phyloP scores from a whole-genome alignment of 2,329 filamentous ascomycete genomes.

The Colletotrichum sp. region DNA sequence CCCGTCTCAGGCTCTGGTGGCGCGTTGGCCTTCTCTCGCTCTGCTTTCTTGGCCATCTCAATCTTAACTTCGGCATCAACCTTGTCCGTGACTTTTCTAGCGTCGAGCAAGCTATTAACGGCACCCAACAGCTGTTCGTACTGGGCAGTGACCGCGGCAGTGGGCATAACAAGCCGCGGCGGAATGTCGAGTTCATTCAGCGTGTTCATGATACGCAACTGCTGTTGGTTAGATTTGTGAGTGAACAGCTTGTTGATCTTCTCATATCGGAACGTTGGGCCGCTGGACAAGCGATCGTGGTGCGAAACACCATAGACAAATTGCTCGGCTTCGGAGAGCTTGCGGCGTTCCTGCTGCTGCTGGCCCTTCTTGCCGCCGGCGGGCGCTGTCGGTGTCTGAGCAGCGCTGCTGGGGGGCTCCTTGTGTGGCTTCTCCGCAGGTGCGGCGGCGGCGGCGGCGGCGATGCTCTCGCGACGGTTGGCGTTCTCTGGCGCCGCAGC shows the following conservation, averaged over 20 bases:
- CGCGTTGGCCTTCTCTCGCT: slow-evolving; percentile 47
- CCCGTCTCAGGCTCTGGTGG: slow-evolving; percentile 1
- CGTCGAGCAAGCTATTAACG: slow-evolving; percentile 73
- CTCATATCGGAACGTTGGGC: slow-evolving; percentile 89
- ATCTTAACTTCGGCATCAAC: slow-evolving; percentile 73
- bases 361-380: slow-evolving; percentile 57
- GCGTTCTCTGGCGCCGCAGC: slow-evolving; percentile 33
- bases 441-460: slow-evolving; percentile 40
- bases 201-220: slow-evolving; percentile 74
- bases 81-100: slow-evolving; percentile 77
- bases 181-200: slow-evolving; percentile 76
- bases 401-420: slow-evolving; percentile 49
- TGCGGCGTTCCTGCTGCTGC: slow-evolving; percentile 62
- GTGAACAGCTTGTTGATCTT: slow-evolving; percentile 79
- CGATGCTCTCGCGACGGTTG: slow-evolving; percentile 59
- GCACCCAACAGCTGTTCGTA: slow-evolving; percentile 75
- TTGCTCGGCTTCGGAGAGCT: slow-evolving; percentile 78
- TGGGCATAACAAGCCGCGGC: slow-evolving; percentile 74
- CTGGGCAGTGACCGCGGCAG: slow-evolving; percentile 70
- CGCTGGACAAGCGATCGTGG: slow-evolving; percentile 83
- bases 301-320: slow-evolving; percentile 82
- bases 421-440: slow-evolving; percentile 32
- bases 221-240: slow-evolving; percentile 78
- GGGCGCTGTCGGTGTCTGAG: slow-evolving; percentile 39
- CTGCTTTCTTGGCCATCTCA: slow-evolving; percentile 60